phyloP scores from a whole-genome alignment of 208 protist species.

The Trypanosoma caninum region DNA sequence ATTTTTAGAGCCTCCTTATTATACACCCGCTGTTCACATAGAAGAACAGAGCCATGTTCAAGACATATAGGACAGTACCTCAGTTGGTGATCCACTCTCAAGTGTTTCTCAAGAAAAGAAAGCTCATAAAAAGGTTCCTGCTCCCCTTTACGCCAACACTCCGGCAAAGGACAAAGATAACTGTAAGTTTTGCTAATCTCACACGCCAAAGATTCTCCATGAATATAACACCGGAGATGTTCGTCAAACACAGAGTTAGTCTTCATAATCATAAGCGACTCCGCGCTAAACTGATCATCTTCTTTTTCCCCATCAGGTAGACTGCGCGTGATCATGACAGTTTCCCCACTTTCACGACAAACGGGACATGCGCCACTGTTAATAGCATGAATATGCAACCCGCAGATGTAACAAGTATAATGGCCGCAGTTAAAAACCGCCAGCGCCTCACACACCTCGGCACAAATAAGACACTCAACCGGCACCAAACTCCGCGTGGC shows the following conservation, averaged over 20 bases:
- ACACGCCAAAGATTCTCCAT: constrained; percentile 37
- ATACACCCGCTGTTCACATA: constrained; percentile 86
- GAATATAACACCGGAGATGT: constrained; percentile 54
- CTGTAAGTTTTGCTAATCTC: constrained; percentile 76
- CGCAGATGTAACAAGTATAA: constrained; percentile 80
- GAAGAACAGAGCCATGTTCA: constrained; percentile 62
- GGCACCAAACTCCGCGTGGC: constrained; percentile 12
- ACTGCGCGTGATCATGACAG: constrained; percentile 49
- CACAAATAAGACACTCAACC: constrained; percentile 84
- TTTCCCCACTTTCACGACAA: constrained; percentile 45
- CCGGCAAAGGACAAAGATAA: constrained; percentile 57
- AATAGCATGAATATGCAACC: constrained; percentile 71
- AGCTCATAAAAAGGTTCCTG: constrained; percentile 79
- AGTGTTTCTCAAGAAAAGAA: constrained; percentile 60
- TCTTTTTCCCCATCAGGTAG: constrained; percentile 25
- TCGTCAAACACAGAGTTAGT: constrained; percentile 26
- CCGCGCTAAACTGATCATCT: constrained; percentile 54
- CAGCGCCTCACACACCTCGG: constrained; percentile 55
- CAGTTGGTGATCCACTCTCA: constrained; percentile 58
- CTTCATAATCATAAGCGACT: constrained; percentile 47
- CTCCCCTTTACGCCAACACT: constrained; percentile 57
- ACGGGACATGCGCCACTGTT: constrained; percentile 57
- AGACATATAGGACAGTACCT: constrained; percentile 78
- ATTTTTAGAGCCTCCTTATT: constrained; percentile 30
- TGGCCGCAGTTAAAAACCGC: constrained; percentile 82